A percentile compares a stretch with the other conserved stretches of the same genome.
These are phyloP conservation scores for Colletotrichum sp. DNA, from an alignment of 2,329 filamentous ascomycete genomes.

Conservation along the genomic window DNA sequence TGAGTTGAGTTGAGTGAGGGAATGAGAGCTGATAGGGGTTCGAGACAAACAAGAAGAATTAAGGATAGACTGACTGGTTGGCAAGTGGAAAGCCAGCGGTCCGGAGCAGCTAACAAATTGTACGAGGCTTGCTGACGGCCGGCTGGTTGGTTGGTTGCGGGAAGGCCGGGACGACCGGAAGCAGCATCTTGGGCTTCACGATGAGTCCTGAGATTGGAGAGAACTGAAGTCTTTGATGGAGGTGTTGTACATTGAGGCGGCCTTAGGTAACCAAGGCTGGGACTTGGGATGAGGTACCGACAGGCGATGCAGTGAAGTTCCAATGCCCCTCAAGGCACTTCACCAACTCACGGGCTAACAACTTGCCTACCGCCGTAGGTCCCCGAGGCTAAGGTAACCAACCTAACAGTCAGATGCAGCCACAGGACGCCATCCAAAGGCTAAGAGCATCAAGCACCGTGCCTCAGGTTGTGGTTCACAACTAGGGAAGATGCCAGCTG, in stretches of 20 bases:
- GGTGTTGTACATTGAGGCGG: not conserved
- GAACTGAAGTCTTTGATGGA: not conserved
- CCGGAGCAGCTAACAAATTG: not conserved
- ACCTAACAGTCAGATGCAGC: not conserved
- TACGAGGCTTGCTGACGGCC: not conserved
- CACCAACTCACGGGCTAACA: too few species aligned
- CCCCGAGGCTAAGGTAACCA: not conserved
- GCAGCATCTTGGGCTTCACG: not conserved
- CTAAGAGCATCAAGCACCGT: not conserved
- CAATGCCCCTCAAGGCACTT: not conserved
- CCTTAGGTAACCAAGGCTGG: not conserved
- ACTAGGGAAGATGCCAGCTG: not conserved
- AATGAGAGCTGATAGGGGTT: not conserved
- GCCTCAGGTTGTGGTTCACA: not conserved
- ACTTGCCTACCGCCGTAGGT: not conserved
- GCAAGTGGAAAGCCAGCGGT: not conserved
- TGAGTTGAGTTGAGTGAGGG: not conserved
- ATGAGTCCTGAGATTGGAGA: not conserved
- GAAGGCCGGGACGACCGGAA: slow-evolving; percentile 9
- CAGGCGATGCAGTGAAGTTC: not conserved
- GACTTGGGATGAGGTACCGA: not conserved
- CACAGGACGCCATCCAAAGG: not conserved
- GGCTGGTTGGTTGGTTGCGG: not conserved
- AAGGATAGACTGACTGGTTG: not conserved
- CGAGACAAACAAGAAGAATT: not conserved